Evolutionary conservation across 2,329 filamentous ascomycete species (phyloP).

Genomic region (Fusarium guadeloupense): DNA sequence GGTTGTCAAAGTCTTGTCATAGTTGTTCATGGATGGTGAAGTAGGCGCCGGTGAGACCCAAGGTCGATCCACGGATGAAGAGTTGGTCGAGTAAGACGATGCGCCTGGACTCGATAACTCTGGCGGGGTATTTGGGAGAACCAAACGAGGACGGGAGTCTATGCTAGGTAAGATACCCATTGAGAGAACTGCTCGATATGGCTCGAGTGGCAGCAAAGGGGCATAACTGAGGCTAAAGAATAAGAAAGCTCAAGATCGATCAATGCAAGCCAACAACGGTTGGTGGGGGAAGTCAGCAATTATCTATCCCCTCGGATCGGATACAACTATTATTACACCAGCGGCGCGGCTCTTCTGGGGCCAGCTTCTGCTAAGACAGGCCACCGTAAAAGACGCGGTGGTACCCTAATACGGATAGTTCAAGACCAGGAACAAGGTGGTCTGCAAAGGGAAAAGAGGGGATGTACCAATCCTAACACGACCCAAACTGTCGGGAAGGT

Average conservation of each 20-base stretch:
- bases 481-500: conserved; percentile 44
- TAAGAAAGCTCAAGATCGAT: conserved; percentile 27
- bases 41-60: conserved; percentile 54
- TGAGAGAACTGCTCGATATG: conserved; percentile 52
- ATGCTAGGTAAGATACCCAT: conserved; percentile 65
- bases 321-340: conserved; percentile 44
- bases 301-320: conserved; percentile 41
- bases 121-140: conserved; percentile 63
- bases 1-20: conserved; percentile 59
- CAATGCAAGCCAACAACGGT: conserved; percentile 23
- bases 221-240: conserved; percentile 38
- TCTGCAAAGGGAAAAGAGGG: conserved; percentile 37
- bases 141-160: conserved; percentile 61
- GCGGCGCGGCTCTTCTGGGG: conserved; percentile 39
- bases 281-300: conserved; percentile 37
- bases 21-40: conserved; percentile 66
- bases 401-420: conserved; percentile 41
- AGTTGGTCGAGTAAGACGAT: conserved; percentile 58
- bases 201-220: conserved; percentile 39
- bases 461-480: conserved; percentile 45
- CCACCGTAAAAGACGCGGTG: conserved; percentile 41
- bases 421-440: conserved; percentile 42
- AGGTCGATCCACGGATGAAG: conserved; percentile 55
- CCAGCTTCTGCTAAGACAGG: conserved; percentile 39
- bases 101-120: conserved; percentile 63